Evolutionary conservation across 2,329 filamentous ascomycete species (phyloP).

Genomic region (Pseudogymnoascus sp.): DNA sequence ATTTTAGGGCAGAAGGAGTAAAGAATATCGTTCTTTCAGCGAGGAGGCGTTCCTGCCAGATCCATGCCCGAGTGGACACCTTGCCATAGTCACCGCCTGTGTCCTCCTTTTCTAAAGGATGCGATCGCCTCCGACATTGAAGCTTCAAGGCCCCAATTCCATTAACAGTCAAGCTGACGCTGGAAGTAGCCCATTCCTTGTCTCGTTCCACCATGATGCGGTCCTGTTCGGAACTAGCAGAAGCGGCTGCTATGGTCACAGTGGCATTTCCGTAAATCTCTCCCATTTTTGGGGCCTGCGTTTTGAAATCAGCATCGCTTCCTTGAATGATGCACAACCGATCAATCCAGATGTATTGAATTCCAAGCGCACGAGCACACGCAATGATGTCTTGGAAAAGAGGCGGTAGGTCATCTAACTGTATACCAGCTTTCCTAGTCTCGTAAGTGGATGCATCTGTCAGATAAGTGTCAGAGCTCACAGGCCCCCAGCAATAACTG

Average conservation of each 20-base stretch:
- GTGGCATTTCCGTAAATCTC: slow-evolving; percentile 12
- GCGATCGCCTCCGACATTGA: neutral
- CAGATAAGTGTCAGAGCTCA: neutral
- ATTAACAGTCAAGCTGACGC: neutral
- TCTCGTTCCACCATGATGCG: neutral
- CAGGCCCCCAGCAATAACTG: neutral
- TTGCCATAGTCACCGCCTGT: neutral
- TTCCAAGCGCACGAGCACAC: neutral
- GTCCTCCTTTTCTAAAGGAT: neutral
- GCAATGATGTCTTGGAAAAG: neutral
- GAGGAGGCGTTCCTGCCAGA: neutral
- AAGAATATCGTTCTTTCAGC: neutral
- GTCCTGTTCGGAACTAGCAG: neutral
- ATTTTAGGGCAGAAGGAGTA: neutral
- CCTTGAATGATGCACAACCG: neutral
- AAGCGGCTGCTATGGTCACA: slow-evolving; percentile 13
- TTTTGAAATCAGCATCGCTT: slow-evolving; percentile 2
- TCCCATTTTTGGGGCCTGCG: slow-evolving; percentile 13
- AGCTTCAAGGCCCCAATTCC: neutral
- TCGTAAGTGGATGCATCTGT: neutral
- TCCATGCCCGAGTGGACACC: neutral
- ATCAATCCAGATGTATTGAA: neutral
- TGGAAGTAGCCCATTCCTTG: neutral
- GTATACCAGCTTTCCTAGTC: neutral
- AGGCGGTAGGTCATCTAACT: neutral